Evolutionary conservation across 176 grass and related monocot species (phyloP), one percentile per base, ranked within the genome.

Genomic region (Carex kokanica): DNA sequence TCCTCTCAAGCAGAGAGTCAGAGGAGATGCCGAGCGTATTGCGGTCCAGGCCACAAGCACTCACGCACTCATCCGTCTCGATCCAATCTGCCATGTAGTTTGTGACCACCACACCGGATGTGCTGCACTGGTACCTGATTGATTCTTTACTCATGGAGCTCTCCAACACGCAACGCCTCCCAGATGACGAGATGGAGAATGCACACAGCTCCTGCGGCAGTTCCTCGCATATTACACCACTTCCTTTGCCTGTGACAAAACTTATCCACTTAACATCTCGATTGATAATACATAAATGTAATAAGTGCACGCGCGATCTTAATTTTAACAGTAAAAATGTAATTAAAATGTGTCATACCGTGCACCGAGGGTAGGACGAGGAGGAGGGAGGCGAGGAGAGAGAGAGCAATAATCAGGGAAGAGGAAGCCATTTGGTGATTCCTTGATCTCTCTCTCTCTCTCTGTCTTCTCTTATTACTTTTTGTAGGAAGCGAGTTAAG

Each of bases 171-270:
- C 93, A 95, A 10, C 88, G 78, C 78, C 5, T 60, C 15, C 88
- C 88, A 8, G 52, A 20, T 32, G 93, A 85, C 45, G 93, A 90
- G 82, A 95, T 86, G 27, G 88, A 86, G 84, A 95, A 92, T 49
- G 86, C 88, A 57, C 93, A 95, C 71, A 87, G 72, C 16, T 92
- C 86, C 57, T 79, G 73, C 40, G 90, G 93, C 71, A 95, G 82
- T 36, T 90, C 86, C 90, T 92, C 93, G 52, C 93, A 95, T n/a
- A 64, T 74, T 53, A 95, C 82, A 13, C 36, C 65, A 3, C 20
- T 78, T 57, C 27, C 69, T 43, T 65, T 40, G 36, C 31, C 54
- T 74, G 38, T 78, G 20, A 49, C 18, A 34, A 34, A 34, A 34
- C 3, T n/a, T n/a, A n/a, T n/a, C n/a, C n/a, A n/a, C n/a, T n/a